A percentile compares a stretch with the other conserved stretches of the same genome.
Evolutionary conservation across 805 yeast species (phyloP).

Genomic region (Hanseniaspora occidentalis): DNA sequence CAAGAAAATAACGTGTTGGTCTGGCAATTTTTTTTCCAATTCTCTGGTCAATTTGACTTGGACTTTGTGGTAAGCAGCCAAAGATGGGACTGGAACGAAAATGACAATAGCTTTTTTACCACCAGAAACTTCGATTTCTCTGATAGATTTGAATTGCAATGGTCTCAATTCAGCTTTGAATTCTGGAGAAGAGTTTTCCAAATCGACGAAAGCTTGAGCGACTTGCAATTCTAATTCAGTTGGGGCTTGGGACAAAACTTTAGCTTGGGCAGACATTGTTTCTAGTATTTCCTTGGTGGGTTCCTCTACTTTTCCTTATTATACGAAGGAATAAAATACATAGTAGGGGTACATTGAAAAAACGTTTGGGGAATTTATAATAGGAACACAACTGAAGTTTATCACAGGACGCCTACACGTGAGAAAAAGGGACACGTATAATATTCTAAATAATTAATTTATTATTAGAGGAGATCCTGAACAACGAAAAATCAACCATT

Average conservation of each 20-base stretch:
- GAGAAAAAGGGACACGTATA: neutral
- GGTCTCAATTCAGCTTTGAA: slow-evolving; percentile 97
- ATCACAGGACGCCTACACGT: neutral
- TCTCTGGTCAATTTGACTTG: slow-evolving; percentile 97
- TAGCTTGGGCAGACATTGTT: slow-evolving; percentile 90
- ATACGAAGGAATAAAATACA: neutral
- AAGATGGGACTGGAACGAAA: slow-evolving; percentile 95
- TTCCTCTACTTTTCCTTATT: neutral
- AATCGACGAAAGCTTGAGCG: slow-evolving; percentile 96
- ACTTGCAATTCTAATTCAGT: slow-evolving; percentile 98
- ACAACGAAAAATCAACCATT: neutral
- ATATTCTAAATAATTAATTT: neutral
- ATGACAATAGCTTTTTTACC: slow-evolving; percentile 98
- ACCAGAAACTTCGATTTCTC: slow-evolving; percentile 93
- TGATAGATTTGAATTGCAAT: slow-evolving; percentile 95
- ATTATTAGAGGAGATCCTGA: neutral
- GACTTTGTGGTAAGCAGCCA: slow-evolving; percentile 89
- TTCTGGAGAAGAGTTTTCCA: slow-evolving; percentile 88
- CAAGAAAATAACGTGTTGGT: slow-evolving; percentile 97
- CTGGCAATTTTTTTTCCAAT: slow-evolving; percentile 99
- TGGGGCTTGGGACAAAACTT: slow-evolving; percentile 91
- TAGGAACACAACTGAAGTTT: neutral
- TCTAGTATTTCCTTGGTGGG: slow-evolving; percentile 19
- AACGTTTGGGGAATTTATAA: neutral
- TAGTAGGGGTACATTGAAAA: neutral